Evolutionary conservation across 345 rosid genomes (phyloP).

Genomic region (Eucalyptus sp.): DNA sequence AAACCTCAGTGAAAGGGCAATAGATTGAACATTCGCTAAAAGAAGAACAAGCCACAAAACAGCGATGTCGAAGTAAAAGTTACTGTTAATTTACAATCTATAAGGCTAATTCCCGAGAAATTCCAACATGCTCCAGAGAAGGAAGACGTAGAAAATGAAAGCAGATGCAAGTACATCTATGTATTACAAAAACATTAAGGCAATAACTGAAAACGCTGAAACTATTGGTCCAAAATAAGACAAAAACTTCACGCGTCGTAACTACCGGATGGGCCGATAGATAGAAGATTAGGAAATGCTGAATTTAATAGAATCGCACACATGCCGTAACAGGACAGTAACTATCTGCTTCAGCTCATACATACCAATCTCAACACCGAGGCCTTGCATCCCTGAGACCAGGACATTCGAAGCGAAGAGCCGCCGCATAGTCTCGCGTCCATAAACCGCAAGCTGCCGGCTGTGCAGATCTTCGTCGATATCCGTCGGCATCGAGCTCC

Average conservation of each 20-base stretch:
- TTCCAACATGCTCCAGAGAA: background rate
- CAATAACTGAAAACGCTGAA: background rate
- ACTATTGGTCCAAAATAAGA: background rate
- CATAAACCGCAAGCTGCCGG: constrained; percentile 96
- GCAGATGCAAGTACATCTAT: background rate
- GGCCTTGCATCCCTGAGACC: constrained; percentile 86
- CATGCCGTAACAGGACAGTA: background rate
- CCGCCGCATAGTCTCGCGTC: constrained; percentile 94
- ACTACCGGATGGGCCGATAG: background rate
- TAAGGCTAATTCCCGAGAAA: background rate
- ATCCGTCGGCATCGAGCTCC: constrained; percentile 45
- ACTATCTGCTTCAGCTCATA: background rate
- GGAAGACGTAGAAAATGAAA: background rate
- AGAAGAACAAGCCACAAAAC: background rate
- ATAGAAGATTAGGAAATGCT: background rate
- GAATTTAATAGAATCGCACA: background rate
- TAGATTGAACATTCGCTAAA: background rate
- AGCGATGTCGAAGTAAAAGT: background rate
- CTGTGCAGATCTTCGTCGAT: constrained; percentile 98
- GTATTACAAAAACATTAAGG: background rate
- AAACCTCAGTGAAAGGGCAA: background rate
- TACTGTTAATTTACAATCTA: background rate
- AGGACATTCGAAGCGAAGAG: constrained; percentile 85
- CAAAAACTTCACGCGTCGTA: background rate
- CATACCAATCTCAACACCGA: constrained; percentile 90